A percentile compares a stretch with the other conserved stretches of the same genome.
phyloP scores from a whole-genome alignment of 2,329 filamentous ascomycete genomes.

The Paracoccidioides brasiliensis region DNA sequence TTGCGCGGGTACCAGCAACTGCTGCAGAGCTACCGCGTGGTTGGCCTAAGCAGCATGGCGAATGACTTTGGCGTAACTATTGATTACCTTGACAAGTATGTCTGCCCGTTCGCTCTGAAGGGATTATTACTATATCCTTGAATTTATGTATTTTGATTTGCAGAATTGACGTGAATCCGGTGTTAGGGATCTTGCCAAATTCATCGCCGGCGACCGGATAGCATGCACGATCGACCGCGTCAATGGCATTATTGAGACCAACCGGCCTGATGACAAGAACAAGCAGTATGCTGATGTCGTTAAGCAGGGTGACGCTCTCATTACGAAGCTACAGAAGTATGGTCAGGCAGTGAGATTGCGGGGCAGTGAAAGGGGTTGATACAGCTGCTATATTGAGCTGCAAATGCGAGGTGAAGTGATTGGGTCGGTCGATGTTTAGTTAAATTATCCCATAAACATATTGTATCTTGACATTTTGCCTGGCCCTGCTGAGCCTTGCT shows the following conservation, averaged over 20 bases:
- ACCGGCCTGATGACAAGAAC: slow-evolving; percentile 97
- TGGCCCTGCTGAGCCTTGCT: too few relatives aligned
- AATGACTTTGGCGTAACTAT: slow-evolving; percentile 93
- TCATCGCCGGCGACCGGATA: slow-evolving; percentile 88
- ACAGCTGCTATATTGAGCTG: not conserved
- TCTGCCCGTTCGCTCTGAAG: slow-evolving; percentile 7
- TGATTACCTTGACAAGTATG: slow-evolving; percentile 86
- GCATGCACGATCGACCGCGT: slow-evolving; percentile 96
- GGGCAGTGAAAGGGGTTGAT: slow-evolving; percentile 77
- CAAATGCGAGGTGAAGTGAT: too few relatives aligned
- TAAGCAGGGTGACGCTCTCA: slow-evolving; percentile 91
- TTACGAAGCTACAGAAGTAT: slow-evolving; percentile 99
- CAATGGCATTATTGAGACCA: slow-evolving; percentile 93
- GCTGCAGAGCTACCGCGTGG: slow-evolving; percentile 91
- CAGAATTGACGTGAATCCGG: not conserved
- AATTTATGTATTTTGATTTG: not conserved
- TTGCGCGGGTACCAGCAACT: slow-evolving; percentile 93
- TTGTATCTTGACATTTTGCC: too few relatives aligned
- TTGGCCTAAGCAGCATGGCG: slow-evolving; percentile 95
- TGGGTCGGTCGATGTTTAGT: not conserved
- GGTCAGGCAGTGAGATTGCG: slow-evolving; percentile 88
- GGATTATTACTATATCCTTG: not conserved
- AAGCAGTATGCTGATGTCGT: slow-evolving; percentile 98
- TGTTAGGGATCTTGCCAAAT: slow-evolving; percentile 76
- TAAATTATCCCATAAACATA: not conserved